Evolutionary conservation across 1,284 basidiomycete species (phyloP).

Genomic region (Boletus semigastroideus): DNA sequence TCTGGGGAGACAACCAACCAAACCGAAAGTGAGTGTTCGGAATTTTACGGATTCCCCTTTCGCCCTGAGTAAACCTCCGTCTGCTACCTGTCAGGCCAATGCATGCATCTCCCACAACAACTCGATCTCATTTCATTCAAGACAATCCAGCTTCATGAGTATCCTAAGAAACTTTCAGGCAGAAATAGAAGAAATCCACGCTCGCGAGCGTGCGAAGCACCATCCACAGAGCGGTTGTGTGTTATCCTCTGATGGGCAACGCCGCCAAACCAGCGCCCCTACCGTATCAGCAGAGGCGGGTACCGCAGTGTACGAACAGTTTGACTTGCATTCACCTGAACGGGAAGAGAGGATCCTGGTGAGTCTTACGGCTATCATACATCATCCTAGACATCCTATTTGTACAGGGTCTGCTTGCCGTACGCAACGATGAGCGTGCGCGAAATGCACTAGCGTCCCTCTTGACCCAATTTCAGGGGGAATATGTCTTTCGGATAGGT

Average conservation of each 20-base stretch:
- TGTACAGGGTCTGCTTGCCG: slow-evolving; percentile 46
- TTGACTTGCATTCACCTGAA: slow-evolving; percentile 40
- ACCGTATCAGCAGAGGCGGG: slow-evolving; percentile 1
- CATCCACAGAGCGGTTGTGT: slow-evolving; percentile 30
- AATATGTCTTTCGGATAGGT: slow-evolving; percentile 72
- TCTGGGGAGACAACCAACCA: background rate
- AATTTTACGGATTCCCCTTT: background rate
- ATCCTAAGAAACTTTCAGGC: slow-evolving; percentile 68
- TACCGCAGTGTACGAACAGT: background rate
- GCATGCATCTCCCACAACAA: slow-evolving; percentile 12
- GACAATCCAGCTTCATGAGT: slow-evolving; percentile 43
- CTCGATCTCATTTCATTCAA: slow-evolving; percentile 2
- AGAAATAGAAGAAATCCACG: slow-evolving; percentile 73
- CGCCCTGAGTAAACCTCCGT: background rate
- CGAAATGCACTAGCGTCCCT: slow-evolving; percentile 64
- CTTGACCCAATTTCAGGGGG: slow-evolving; percentile 63
- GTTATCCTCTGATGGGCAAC: slow-evolving; percentile 31
- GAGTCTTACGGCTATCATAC: slow-evolving; percentile 16
- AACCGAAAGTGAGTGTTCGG: slow-evolving; percentile 5
- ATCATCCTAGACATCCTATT: slow-evolving; percentile 3
- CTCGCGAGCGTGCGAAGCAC: slow-evolving; percentile 62
- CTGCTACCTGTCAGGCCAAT: slow-evolving; percentile 13
- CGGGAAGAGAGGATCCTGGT: slow-evolving; percentile 63
- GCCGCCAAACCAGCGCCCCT: slow-evolving; percentile 1
- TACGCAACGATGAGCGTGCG: slow-evolving; percentile 49